Evolutionary conservation across 169 alveolate species (phyloP).

Genomic region (Plasmodium inui): DNA sequence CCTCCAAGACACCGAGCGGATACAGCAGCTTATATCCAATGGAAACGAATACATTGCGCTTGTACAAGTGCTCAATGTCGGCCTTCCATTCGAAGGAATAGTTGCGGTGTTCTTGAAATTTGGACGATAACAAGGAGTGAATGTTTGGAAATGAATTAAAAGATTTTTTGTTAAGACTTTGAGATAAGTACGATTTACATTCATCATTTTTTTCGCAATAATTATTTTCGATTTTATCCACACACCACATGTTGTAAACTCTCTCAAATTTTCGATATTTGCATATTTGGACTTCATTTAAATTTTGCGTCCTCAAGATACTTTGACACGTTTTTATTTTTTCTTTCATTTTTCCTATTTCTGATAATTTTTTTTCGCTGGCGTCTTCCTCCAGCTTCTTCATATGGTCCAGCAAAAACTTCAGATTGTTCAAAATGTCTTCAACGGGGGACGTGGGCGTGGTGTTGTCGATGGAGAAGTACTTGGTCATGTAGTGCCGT

Average conservation of each 20-base stretch:
- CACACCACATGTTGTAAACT: slow-evolving; percentile 72
- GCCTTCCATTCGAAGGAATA: slow-evolving; percentile 52
- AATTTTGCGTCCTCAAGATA: slow-evolving; percentile 55
- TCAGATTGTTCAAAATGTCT: slow-evolving; percentile 38
- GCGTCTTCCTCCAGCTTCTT: slow-evolving; percentile 36
- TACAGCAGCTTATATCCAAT: slow-evolving; percentile 56
- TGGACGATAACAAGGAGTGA: slow-evolving; percentile 44
- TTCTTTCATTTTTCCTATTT: slow-evolving; percentile 35
- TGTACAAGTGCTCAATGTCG: slow-evolving; percentile 34
- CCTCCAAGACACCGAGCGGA: slow-evolving; percentile 41
- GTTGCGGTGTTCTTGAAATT: slow-evolving; percentile 59
- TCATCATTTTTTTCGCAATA: slow-evolving; percentile 1
- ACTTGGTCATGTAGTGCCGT: slow-evolving; percentile 20
- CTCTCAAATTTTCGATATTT: slow-evolving; percentile 65
- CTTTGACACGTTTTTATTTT: slow-evolving; percentile 63
- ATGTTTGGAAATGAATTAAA: slow-evolving; percentile 39
- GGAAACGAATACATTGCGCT: slow-evolving; percentile 49
- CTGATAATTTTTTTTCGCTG: background rate
- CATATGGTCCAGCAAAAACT: slow-evolving; percentile 10
- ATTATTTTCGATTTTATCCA: slow-evolving; percentile 34
- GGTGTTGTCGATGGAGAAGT: slow-evolving; percentile 61
- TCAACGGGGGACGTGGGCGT: slow-evolving; percentile 65
- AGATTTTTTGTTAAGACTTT: slow-evolving; percentile 22
- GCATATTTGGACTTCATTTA: slow-evolving; percentile 57
- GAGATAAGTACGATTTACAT: slow-evolving; percentile 13